Evolutionary conservation across 2,329 filamentous ascomycete species (phyloP), one percentile per base, ranked within the genome.

Genomic region (Epichloe glyceriae): DNA sequence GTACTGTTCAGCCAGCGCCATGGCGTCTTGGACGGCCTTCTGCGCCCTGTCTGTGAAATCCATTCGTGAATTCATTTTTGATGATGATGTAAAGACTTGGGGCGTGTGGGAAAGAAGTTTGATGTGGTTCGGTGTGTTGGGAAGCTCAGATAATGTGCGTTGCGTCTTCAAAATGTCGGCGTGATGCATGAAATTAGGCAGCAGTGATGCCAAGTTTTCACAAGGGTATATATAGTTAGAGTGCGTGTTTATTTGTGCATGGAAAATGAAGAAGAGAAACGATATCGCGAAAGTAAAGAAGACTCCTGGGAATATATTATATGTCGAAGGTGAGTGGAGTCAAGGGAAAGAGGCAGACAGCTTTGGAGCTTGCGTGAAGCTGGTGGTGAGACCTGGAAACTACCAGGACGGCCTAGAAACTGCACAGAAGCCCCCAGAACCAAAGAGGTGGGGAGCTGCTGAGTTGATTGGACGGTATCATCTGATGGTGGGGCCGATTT

Each of bases 41-140:
- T 90, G 86, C 58, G 88, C 93, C 70, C 86, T 77, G 70, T 97
- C 91, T 58, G 93, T 98, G 67, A 96, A 96, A 66, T 94, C 85
- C 83, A 90, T 88, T 62, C 83, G 80, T 49, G 82, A 79, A 68
- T 78, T 79, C 85, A 89, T 88, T 58, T 58, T 79, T 3, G 26
- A 4, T 37, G 19, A 7, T 33, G 17, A 19, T 43, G 34, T 35
- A 35, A 19, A 14, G 42, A 22, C 43, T 33, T 11, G 14, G 11
- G 2, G 19, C 42, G 33, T 45, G 49, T 14, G 40, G 22, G 3
- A 33, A 20, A 26, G 14, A 30, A 5, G 35, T 38, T 15, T 20
- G 17, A 17, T 47, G 35, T 22, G 14, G 17, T 14, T 15, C 7
- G n/a, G 41, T 41, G 40, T 39, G 17, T 37, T 22, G 48, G 34